Evolutionary conservation across 2,329 filamentous ascomycete genomes (phyloP), one percentile per base, ranked within the genome.

Genomic region (Gliomastix tumulicola): DNA sequence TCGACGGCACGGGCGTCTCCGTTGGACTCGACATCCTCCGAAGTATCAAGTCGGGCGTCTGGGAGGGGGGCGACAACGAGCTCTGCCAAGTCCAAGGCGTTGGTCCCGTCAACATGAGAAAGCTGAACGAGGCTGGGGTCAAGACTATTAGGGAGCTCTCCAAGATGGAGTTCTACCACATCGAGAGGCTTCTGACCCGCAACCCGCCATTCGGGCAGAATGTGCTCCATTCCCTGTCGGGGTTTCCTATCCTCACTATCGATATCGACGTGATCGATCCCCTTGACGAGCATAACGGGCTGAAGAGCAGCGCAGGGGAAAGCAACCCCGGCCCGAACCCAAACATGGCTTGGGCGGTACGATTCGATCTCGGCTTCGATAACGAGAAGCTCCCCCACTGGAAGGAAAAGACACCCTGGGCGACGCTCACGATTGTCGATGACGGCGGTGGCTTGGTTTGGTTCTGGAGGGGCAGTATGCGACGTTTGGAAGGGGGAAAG

Each of bases 151-250:
- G 82, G 30, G 73, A 76, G n/a, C 65, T 98, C 11, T 76, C 81
- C 13, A 60, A 57, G 7, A 69, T 78, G 12, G 82, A 90, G 23
- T 68, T 82, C 19, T 74, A 79, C 36, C 73, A 78, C 19, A 86
- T 98, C 35, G 90, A 97, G 49, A 73, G 79, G 33, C 62, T 88
- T 18, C 57, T 94, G 32, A 82, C 79, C 44, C 82, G 83, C 37
- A 88, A 94, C 45, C 86, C 88, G 0, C 88, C 90, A 0, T 95
- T 84, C 51, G 92, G 90, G 0, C 71, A 75, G 31, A 82, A 81
- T 30, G 53, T 94, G 30, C 62, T 84, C 12, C 74, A 78, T 11
- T 66, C 68, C 16, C 59, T 92, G 9, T 73, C 71, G 2, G 68
- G 70, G 0, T 97, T 96, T 48, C 92, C 92, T 11, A 55, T 57